phyloP scores from a whole-genome alignment of 768 basidiomycete genomes.

The Leccinum longicurvipes region DNA sequence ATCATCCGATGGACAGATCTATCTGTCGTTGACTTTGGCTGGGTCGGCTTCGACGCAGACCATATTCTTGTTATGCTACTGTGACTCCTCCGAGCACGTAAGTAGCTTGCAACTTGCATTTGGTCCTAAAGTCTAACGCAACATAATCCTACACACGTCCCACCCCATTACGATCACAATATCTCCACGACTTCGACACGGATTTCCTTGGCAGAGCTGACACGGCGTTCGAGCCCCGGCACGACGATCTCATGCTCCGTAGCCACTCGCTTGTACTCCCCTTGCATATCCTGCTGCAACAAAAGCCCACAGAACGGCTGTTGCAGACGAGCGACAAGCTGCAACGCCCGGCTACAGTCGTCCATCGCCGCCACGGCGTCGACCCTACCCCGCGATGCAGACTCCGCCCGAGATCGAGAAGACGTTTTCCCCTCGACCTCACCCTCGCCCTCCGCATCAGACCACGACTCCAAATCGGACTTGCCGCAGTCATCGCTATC shows the following conservation, averaged over 20 bases:
- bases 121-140: neutral
- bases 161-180: neutral
- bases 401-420: neutral
- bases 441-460: neutral
- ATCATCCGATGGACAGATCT: too few species aligned
- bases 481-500: neutral
- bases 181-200: neutral
- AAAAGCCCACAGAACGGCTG: constrained; percentile 9
- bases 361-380: neutral
- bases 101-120: too few species aligned
- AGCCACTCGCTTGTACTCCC: neutral
- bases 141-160: neutral
- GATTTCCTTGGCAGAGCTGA: neutral
- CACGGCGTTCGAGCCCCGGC: neutral
- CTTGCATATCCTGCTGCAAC: neutral
- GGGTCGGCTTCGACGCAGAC: too few species aligned
- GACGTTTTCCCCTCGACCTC: neutral
- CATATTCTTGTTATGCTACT: too few species aligned
- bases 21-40: too few species aligned
- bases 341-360: neutral
- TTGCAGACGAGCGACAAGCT: constrained; percentile 3
- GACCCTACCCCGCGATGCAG: neutral
- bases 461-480: neutral
- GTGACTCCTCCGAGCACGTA: too few species aligned
- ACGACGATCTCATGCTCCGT: neutral